These are phyloP conservation scores for Macrophomina pseudophaseolina DNA, from an alignment of 2,329 filamentous ascomycete species.

Conservation along the genomic window DNA sequence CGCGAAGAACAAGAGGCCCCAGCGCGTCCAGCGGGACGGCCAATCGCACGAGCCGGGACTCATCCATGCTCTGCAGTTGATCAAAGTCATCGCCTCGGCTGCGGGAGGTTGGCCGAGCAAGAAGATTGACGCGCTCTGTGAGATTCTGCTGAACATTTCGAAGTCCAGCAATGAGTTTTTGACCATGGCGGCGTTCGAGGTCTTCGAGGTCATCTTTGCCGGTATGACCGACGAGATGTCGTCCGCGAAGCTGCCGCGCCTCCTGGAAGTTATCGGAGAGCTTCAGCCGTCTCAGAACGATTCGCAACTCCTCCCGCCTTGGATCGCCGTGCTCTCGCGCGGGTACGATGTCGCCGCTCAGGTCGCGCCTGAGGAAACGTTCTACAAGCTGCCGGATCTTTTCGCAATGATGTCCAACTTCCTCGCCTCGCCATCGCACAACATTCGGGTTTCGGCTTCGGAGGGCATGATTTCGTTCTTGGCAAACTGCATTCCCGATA, in stretches of 20 bases:
- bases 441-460: slow-evolving; percentile 91
- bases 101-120: slow-evolving; percentile 95
- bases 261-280: slow-evolving; percentile 91
- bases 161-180: slow-evolving; percentile 92
- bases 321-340: slow-evolving; percentile 93
- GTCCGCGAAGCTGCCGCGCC: slow-evolving; percentile 83
- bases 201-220: slow-evolving; percentile 96
- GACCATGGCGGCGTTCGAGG: slow-evolving; percentile 94
- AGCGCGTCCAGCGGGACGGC: slow-evolving; percentile 56
- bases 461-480: slow-evolving; percentile 95
- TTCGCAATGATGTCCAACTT: slow-evolving; percentile 82
- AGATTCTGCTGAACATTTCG: slow-evolving; percentile 85
- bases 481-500: slow-evolving; percentile 83
- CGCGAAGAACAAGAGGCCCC: slow-evolving; percentile 70
- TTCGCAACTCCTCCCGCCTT: slow-evolving; percentile 90
- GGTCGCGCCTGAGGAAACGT: slow-evolving; percentile 86
- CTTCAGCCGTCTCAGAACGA: slow-evolving; percentile 91
- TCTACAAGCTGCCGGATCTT: slow-evolving; percentile 83
- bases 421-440: slow-evolving; percentile 84
- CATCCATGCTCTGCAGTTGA: slow-evolving; percentile 89
- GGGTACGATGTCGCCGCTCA: slow-evolving; percentile 94
- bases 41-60: slow-evolving; percentile 77
- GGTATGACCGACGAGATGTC: slow-evolving; percentile 87
- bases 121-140: slow-evolving; percentile 91
- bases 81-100: slow-evolving; percentile 85